Evolutionary conservation across 2,329 filamentous ascomycete genomes (phyloP), one percentile per base, ranked within the genome.

Genomic region (Stachybotrys chlorohalonatus): DNA sequence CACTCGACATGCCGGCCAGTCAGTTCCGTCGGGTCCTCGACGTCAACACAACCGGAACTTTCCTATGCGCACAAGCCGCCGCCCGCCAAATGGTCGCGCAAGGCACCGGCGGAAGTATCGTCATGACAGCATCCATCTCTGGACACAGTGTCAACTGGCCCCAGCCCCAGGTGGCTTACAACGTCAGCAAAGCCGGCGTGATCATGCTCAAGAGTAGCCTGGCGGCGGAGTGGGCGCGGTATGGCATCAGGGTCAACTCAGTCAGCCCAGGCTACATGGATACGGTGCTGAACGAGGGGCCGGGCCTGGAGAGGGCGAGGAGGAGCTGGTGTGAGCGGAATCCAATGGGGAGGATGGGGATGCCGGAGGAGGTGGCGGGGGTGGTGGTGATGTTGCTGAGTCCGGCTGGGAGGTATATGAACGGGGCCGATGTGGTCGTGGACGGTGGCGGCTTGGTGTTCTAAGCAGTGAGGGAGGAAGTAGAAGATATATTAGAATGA

Each of bases 191-290:
- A 66, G 81, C 84, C 0, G 85, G 80, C 0, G 68, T 90, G 2
- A 62, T 86, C 42, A 78, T 81, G 50, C 66, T 90, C 62, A 83
- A 81, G 50, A 80, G 78, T 60, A 83, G 46, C 15, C 47, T 53
- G 48, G 87, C 87, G 0, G 86, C 84, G 0, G 88, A 92, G 68
- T 91, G 87, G 87, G 84, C 84, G 1, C 70, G 74, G 1, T 78
- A 85, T 64, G 87, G 88, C 0, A 88, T 92, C 57, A 71, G 85
- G 3, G 83, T 87, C 6, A 91, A 92, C 61, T 81, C 76, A 16
- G 76, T 92, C 49, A 83, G 78, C 46, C 88, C 88, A 0, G 87
- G 87, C 0, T 91, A 91, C 61, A 89, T 90, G 83, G 86, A 89
- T 62, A 90, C 86, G 0, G 80, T 89, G 11, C 69, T 91, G 51